phyloP scores from a whole-genome alignment of 208 protist genomes.

The Entamoeba histolytica region DNA sequence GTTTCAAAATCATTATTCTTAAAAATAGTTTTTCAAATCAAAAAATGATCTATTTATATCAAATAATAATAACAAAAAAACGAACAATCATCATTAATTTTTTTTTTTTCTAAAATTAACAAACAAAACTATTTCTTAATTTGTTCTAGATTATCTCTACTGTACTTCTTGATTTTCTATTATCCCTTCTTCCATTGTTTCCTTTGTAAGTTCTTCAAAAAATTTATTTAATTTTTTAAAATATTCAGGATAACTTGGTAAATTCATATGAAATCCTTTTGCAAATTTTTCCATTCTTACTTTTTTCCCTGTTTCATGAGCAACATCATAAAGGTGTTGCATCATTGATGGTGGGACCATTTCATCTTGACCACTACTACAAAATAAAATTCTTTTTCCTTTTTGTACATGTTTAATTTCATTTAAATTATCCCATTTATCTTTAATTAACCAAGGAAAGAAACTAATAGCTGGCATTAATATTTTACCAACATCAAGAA shows the following conservation, averaged over 20 bases:
- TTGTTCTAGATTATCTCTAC: neutral
- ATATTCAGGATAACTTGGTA: neutral
- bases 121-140: neutral
- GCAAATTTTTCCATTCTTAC: neutral
- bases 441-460: neutral
- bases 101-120: neutral
- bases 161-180: neutral
- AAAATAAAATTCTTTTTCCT: neutral
- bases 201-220: neutral
- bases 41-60: neutral
- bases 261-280: neutral
- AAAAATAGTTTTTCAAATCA: neutral
- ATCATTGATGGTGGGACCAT: neutral
- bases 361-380: neutral
- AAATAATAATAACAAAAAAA: neutral
- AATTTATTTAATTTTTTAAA: neutral
- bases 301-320: neutral
- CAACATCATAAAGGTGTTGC: neutral
- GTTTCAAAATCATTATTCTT: neutral
- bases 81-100: neutral
- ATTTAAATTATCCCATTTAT: neutral
- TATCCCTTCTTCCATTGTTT: neutral
- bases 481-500: neutral
- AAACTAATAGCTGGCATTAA: neutral
- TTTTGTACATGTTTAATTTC: neutral